phyloP scores from a whole-genome alignment of 148 eudicot species.

The Camellia granthamiana region DNA sequence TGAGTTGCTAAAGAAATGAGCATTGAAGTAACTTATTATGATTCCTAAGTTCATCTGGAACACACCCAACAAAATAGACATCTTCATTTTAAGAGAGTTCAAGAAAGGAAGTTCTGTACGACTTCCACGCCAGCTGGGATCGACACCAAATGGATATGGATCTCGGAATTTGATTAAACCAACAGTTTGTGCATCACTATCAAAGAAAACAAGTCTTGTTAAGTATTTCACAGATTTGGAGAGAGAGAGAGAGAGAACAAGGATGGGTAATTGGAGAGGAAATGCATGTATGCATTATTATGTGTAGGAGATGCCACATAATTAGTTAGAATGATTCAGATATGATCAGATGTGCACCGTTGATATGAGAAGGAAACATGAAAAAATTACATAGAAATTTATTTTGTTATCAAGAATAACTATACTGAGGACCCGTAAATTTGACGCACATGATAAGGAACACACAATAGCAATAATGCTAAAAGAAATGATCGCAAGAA shows the following conservation, averaged over 20 bases:
- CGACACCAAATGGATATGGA: constrained; percentile 98
- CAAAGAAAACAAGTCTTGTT: constrained; percentile 21
- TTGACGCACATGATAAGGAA: background rate
- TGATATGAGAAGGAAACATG: background rate
- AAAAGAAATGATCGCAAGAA: too few species aligned
- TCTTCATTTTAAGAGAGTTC: constrained; percentile 97
- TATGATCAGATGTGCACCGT: background rate
- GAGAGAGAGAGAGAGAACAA: background rate
- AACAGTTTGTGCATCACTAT: constrained; percentile 69
- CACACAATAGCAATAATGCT: too few species aligned
- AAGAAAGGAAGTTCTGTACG: constrained; percentile 95
- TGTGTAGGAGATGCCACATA: background rate
- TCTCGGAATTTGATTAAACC: constrained; percentile 80
- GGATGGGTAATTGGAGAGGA: background rate
- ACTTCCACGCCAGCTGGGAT: constrained; percentile 99
- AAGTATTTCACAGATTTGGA: constrained; percentile 12
- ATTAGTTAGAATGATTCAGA: background rate
- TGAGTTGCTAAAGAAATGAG: constrained; percentile 71
- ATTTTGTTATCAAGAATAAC: background rate
- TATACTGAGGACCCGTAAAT: background rate
- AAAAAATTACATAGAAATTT: background rate
- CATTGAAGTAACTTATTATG: constrained; percentile 86
- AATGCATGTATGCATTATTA: background rate
- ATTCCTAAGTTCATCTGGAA: constrained; percentile 96
- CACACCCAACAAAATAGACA: constrained; percentile 93